These are phyloP conservation scores for Trichoderma atroviride DNA, from an alignment of 2,329 filamentous ascomycete species.

Conservation along the genomic window DNA sequence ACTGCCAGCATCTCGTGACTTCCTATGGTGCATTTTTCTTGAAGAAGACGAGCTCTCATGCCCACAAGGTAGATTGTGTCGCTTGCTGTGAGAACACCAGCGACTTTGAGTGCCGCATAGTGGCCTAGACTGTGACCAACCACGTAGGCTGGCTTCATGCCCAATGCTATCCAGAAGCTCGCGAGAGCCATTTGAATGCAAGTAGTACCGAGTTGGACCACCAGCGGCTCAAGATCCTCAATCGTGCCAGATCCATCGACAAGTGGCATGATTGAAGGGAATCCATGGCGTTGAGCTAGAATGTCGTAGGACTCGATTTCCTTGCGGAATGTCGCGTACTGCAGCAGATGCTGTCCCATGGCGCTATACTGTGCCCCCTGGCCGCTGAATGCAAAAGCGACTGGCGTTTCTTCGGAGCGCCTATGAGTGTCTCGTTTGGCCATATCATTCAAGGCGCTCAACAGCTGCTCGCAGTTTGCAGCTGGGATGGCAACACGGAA, in stretches of 20 bases:
- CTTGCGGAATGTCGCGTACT: conserved; percentile 51
- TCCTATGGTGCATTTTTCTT: conserved; percentile 66
- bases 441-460: conserved; percentile 31
- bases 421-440: conserved; percentile 35
- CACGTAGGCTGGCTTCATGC: conserved; percentile 57
- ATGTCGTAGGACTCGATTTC: conserved; percentile 61
- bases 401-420: not conserved
- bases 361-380: conserved; percentile 47
- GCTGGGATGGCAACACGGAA: conserved; percentile 56
- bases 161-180: conserved; percentile 55
- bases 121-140: conserved; percentile 58
- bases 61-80: conserved; percentile 76
- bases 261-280: conserved; percentile 58
- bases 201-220: conserved; percentile 53
- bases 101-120: conserved; percentile 59
- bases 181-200: conserved; percentile 61
- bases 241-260: conserved; percentile 44
- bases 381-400: conserved; percentile 57
- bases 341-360: conserved; percentile 55
- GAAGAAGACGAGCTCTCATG: conserved; percentile 63
- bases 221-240: conserved; percentile 28
- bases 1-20: conserved; percentile 65
- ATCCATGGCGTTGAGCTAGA: conserved; percentile 53
- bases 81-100: conserved; percentile 70
- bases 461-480: conserved; percentile 28